Percentiles rank a stretch among this genome's conserved stretches.
Conservation (phyloP, 2,329 filamentous ascomycete genomes). For the Cadophora malorum region DNA sequence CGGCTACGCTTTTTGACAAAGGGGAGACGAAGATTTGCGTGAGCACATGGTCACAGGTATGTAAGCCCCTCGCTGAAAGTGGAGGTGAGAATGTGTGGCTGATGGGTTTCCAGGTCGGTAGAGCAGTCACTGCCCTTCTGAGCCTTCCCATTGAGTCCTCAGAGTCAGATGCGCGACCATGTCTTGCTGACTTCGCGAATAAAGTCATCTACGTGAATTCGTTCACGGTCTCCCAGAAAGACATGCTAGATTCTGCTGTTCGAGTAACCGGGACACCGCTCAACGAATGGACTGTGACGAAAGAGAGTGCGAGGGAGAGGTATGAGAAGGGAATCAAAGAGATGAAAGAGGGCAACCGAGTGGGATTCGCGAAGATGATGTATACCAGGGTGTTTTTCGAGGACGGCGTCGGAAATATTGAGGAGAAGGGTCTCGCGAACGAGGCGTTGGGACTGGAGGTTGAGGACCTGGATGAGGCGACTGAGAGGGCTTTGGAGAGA, state of each 20-base stretch:
- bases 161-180: not conserved
- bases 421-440: constrained; percentile 29
- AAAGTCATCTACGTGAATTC: constrained; percentile 51
- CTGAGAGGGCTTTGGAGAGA: constrained; percentile 31
- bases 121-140: not conserved
- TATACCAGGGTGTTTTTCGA: constrained; percentile 33
- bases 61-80: not conserved
- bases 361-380: constrained; percentile 32
- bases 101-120: not conserved
- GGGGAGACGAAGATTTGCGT: constrained; percentile 53
- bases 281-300: constrained; percentile 34
- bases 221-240: constrained; percentile 56
- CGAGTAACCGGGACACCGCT: constrained; percentile 35
- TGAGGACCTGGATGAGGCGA: constrained; percentile 34
- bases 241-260: constrained; percentile 52
- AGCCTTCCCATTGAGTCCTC: not conserved
- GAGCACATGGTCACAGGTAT: constrained; percentile 55
- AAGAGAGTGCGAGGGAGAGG: constrained; percentile 22
- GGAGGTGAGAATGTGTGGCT: not conserved
- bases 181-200: constrained; percentile 43
- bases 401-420: constrained; percentile 29
- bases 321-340: constrained; percentile 29
- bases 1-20: constrained; percentile 58
- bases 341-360: constrained; percentile 28
- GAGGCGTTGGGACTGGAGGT: constrained; percentile 30